These are phyloP conservation scores for Soucietia sequanensis DNA, from an alignment of 805 yeast species.

Conservation along the genomic window DNA sequence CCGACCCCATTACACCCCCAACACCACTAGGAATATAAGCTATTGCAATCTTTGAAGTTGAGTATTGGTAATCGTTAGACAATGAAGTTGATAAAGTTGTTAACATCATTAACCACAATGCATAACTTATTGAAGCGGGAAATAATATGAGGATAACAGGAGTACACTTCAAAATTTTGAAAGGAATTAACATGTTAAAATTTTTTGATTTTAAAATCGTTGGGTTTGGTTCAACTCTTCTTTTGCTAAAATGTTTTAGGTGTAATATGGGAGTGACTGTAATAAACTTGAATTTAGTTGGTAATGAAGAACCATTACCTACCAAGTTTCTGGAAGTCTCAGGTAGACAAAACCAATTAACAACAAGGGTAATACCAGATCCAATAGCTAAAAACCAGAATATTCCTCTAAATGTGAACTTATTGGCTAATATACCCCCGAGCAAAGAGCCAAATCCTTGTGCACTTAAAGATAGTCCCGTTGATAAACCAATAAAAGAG, in stretches of 20 bases:
- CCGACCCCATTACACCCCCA: conserved; percentile 59
- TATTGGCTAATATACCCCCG: conserved; percentile 39
- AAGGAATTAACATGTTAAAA: conserved; percentile 27
- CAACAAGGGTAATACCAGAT: conserved; percentile 43
- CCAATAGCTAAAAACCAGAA: conserved; percentile 71
- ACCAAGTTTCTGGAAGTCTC: conserved; percentile 71
- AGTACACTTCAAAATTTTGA: conserved; percentile 37
- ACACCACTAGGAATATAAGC: conserved; percentile 71
- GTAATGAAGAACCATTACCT: conserved; percentile 67
- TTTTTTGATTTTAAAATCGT: conserved; percentile 11
- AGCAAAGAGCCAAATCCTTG: conserved; percentile 76
- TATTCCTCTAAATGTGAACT: conserved; percentile 62
- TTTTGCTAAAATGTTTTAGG: conserved; percentile 15
- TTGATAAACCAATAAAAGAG: conserved; percentile 55
- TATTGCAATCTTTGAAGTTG: conserved; percentile 57
- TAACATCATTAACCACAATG: conserved; percentile 63
- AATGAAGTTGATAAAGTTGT: conserved; percentile 61
- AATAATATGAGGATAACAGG: conserved; percentile 49
- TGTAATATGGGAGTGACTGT: conserved; percentile 40
- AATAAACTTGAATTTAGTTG: conserved; percentile 21
- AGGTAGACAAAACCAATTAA: conserved; percentile 44
- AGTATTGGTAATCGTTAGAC: conserved; percentile 44
- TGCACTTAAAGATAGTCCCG: conserved; percentile 65
- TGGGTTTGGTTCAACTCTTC: conserved; percentile 19
- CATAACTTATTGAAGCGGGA: conserved; percentile 58